phyloP scores from a whole-genome alignment of 495 filamentous ascomycete genomes.

The Chaetomium fimeti region DNA sequence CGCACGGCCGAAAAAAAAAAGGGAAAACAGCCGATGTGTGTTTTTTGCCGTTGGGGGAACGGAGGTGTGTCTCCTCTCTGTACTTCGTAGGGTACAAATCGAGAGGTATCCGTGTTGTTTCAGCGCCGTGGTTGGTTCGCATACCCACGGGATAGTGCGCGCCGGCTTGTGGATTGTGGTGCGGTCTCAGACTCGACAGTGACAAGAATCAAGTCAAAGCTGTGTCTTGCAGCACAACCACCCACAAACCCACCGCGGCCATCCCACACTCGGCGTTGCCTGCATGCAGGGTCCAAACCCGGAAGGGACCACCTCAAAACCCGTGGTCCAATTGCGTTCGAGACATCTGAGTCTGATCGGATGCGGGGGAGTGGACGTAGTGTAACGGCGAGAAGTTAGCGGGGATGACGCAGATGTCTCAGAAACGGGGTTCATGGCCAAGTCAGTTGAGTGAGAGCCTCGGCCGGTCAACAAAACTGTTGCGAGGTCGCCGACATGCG shows the following conservation, averaged over 20 bases:
- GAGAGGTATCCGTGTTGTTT: too few relatives aligned
- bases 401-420: not conserved
- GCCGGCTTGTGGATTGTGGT: too few relatives aligned
- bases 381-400: constrained; percentile 1
- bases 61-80: not conserved
- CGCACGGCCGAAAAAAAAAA: not conserved
- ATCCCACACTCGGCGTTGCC: too few relatives aligned
- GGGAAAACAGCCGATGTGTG: not conserved
- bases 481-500: not conserved
- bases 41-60: not conserved
- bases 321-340: not conserved
- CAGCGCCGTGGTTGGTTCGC: too few relatives aligned
- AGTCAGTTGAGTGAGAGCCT: not conserved
- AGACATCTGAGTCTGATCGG: not conserved
- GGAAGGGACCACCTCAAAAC: not conserved
- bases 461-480: not conserved
- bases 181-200: too few relatives aligned
- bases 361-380: not conserved
- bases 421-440: not conserved
- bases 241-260: too few relatives aligned
- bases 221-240: too few relatives aligned
- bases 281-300: not conserved
- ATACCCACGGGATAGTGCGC: too few relatives aligned
- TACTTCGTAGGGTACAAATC: not conserved
- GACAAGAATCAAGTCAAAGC: too few relatives aligned